Percentiles rank a stretch among this genome's conserved stretches.
These are phyloP conservation scores for Emericellopsis atlantica DNA, from an alignment of 2,329 filamentous ascomycete species.

Conservation along the genomic window DNA sequence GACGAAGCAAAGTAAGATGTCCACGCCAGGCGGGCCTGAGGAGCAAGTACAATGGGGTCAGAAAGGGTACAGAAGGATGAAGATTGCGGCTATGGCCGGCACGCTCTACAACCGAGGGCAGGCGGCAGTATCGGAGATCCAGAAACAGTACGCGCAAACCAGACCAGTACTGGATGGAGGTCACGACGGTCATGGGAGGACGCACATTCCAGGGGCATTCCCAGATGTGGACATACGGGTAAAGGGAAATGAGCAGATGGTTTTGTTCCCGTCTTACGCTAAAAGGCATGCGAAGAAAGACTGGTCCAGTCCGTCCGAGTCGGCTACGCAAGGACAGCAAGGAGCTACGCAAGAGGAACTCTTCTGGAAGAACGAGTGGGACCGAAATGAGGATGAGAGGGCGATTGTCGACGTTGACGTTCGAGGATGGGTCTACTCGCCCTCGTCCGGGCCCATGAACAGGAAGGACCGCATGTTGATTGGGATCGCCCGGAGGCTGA, in stretches of 20 bases:
- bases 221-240: slow-evolving; percentile 73
- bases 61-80: slow-evolving; percentile 62
- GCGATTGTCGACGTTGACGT: slow-evolving; percentile 91
- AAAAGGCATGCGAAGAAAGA: slow-evolving; percentile 50
- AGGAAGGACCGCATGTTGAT: slow-evolving; percentile 79
- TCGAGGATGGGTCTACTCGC: slow-evolving; percentile 86
- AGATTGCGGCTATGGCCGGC: slow-evolving; percentile 54
- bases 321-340: slow-evolving; percentile 4
- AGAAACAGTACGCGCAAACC: slow-evolving; percentile 45
- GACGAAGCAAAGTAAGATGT: slow-evolving; percentile 8
- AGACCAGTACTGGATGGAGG: slow-evolving; percentile 18
- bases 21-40: background rate
- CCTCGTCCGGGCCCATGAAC: slow-evolving; percentile 72
- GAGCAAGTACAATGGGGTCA: slow-evolving; percentile 25
- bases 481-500: slow-evolving; percentile 74
- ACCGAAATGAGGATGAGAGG: slow-evolving; percentile 66
- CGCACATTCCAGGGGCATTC: slow-evolving; percentile 60
- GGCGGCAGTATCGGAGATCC: slow-evolving; percentile 44
- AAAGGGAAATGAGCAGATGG: slow-evolving; percentile 79
- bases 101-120: slow-evolving; percentile 44
- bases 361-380: slow-evolving; percentile 70
- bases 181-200: slow-evolving; percentile 14
- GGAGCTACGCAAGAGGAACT: slow-evolving; percentile 31
- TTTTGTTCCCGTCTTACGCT: slow-evolving; percentile 90
- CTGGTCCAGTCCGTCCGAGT: slow-evolving; percentile 16